These are phyloP conservation scores for Gliomastix tumulicola DNA, from an alignment of 2,329 filamentous ascomycete species.

Conservation along the genomic window DNA sequence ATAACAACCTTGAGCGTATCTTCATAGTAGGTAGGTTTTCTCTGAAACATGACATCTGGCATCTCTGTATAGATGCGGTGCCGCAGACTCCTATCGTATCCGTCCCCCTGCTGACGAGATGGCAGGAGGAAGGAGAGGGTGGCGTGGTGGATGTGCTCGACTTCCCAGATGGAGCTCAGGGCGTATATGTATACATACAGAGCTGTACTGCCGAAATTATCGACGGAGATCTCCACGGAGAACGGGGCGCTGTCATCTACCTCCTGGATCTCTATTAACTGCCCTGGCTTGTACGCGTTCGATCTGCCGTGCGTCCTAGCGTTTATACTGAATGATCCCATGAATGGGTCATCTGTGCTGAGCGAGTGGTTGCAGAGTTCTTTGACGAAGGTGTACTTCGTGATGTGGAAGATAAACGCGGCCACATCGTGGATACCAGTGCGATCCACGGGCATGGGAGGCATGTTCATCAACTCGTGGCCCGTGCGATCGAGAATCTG, in stretches of 20 bases:
- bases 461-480: neutral
- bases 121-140: slow-evolving; percentile 1
- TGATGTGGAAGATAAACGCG: neutral
- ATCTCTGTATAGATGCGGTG: too few species aligned
- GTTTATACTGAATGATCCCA: neutral
- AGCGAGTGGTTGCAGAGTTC: neutral
- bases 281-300: neutral
- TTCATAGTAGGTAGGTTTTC: neutral
- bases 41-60: neutral
- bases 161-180: neutral
- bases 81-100: too few species aligned
- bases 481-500: neutral
- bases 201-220: neutral
- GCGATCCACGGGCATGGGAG: neutral
- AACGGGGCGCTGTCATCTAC: neutral
- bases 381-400: neutral
- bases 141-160: slow-evolving; percentile 1
- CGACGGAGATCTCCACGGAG: neutral
- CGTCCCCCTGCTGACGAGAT: too few species aligned
- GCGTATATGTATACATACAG: neutral
- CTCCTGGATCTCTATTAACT: neutral
- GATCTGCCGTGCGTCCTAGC: neutral
- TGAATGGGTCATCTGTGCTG: neutral
- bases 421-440: neutral
- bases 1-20: neutral